phyloP scores from a whole-genome alignment of 169 alveolate genomes.

The Eimeria praecox region DNA sequence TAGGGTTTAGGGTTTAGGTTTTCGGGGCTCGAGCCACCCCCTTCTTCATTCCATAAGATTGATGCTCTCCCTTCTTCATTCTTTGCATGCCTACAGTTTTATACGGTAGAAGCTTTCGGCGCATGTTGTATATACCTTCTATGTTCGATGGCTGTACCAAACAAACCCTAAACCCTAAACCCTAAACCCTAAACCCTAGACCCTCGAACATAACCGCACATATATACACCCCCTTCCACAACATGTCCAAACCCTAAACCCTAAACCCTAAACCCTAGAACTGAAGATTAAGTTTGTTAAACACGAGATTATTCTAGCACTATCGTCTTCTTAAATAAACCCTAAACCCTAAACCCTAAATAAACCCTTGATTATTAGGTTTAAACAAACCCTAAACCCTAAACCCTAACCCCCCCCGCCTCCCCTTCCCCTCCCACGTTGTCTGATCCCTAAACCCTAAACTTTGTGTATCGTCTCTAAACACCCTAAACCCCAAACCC shows the following conservation, averaged over 20 bases:
- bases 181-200: background rate
- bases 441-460: too few relatives aligned
- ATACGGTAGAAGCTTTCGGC: slow-evolving; percentile 55
- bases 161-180: background rate
- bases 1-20: slow-evolving; percentile 26
- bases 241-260: background rate
- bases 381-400: background rate
- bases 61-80: slow-evolving; percentile 86
- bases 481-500: background rate
- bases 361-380: too few relatives aligned
- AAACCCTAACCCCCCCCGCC: background rate
- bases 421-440: too few relatives aligned
- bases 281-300: too few relatives aligned
- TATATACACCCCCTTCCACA: background rate
- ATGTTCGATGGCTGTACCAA: background rate
- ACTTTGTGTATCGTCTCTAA: background rate
- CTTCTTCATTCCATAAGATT: slow-evolving; percentile 86
- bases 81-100: slow-evolving; percentile 85
- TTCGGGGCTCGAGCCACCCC: slow-evolving; percentile 73
- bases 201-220: slow-evolving; percentile 8
- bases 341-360: background rate
- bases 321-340: too few relatives aligned
- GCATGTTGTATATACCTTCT: slow-evolving; percentile 65
- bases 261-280: background rate
- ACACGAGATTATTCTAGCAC: too few relatives aligned